Evolutionary conservation across 129 eudicot species (phyloP), one percentile per base, ranked within the genome.

Genomic region (Arctium minus): DNA sequence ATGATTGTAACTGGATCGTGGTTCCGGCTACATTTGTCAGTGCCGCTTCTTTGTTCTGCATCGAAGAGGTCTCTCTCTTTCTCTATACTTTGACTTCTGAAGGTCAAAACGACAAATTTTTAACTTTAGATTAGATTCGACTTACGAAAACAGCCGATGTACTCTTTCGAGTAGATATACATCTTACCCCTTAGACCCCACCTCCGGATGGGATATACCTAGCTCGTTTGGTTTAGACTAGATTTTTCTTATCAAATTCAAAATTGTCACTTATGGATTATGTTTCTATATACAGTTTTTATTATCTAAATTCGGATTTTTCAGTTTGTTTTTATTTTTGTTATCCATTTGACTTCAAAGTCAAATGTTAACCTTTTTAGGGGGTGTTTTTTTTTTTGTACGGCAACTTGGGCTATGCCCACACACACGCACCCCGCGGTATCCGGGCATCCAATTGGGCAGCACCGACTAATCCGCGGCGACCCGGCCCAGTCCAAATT

Each of bases 1-100:
- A 96, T 82, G 99, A 96, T n/a, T 96, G 99, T 85, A 91, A 93
- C 72, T 96, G 99, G 99, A 96, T 96, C 77, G 99, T 93, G 56
- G 97, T 96, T 70, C 99, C 99, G 0, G 99, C 99, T 64, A 96
- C 99, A 64, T 93, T 93, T 79, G 88, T 96, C 76, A 96, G 99
- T 73, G 98, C 99, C 10, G 99, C 99, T 78, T 92, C 97, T 44
- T 80, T 96, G 80, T 96, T 96, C 88, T 96, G 99, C 92, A 93
- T 96, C 1, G 99, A 96, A 88, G 99, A 96, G 99, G 99, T 96
- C 39, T 39, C 69, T 82, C 70, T 73, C 77, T 80, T 81, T 80
- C 82, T 8, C 17, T 48, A 50, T 13, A 50, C 37, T 40, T 62
- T 44, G 76, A 67, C 48, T 75, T 68, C 67, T 67, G 33, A 44